Conservation (phyloP, 2,329 filamentous ascomycete species). For the Curvularia verruculosa region DNA sequence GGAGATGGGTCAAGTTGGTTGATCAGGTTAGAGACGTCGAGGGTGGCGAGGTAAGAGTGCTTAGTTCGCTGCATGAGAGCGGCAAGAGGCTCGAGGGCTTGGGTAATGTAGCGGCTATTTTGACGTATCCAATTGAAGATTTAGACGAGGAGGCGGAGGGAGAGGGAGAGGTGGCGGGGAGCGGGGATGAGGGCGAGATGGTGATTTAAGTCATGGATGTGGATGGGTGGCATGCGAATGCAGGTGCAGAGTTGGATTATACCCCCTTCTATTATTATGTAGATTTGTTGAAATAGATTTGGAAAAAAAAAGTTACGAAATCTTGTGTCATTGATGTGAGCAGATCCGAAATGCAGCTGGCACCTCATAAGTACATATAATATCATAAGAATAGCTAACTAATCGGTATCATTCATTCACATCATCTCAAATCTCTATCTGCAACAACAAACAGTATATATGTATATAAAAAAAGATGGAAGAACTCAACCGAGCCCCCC, state of each 20-base stretch:
- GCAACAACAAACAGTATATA: too few species aligned
- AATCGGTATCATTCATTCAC: too few species aligned
- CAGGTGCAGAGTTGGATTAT: neutral
- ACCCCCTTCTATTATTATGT: neutral
- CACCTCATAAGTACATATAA: too few species aligned
- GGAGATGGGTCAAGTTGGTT: slow-evolving; percentile 82
- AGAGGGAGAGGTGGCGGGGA: slow-evolving; percentile 25
- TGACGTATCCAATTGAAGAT: slow-evolving; percentile 86
- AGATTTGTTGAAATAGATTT: too few species aligned
- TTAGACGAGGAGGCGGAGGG: slow-evolving; percentile 72
- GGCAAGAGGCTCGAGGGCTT: slow-evolving; percentile 82
- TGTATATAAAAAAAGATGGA: neutral
- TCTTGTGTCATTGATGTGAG: too few species aligned
- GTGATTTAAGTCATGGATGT: slow-evolving; percentile 26
- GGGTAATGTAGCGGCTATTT: slow-evolving; percentile 85
- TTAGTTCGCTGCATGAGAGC: slow-evolving; percentile 94
- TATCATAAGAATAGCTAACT: too few species aligned
- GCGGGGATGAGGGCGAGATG: slow-evolving; percentile 29
- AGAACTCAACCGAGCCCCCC: too few species aligned
- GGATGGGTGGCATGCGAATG: neutral
- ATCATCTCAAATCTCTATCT: too few species aligned
- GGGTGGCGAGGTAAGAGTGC: slow-evolving; percentile 84
- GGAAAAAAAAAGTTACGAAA: too few species aligned
- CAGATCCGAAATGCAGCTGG: too few species aligned
- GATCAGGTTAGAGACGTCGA: slow-evolving; percentile 81